These are phyloP conservation scores for Backusella westeae DNA, from an alignment of 192 early-diverging fungal genomes.

Conservation along the genomic window DNA sequence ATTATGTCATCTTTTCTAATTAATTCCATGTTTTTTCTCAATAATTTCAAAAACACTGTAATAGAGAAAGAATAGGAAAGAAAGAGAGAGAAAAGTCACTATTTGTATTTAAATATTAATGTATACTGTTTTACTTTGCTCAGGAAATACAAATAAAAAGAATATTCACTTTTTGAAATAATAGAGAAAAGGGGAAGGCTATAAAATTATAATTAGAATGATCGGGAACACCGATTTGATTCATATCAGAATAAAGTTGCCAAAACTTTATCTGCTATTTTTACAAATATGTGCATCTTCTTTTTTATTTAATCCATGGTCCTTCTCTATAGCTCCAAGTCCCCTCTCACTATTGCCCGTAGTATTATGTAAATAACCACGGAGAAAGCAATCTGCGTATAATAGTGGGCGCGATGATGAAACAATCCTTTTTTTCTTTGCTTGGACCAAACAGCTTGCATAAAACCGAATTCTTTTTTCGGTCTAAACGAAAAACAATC, in stretches of 20 bases:
- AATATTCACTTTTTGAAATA: not conserved
- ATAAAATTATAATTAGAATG: not conserved
- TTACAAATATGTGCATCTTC: not conserved
- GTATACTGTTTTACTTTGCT: not conserved
- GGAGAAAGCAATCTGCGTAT: not conserved
- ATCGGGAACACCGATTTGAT: not conserved
- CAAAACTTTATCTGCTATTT: not conserved
- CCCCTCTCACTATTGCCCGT: not conserved
- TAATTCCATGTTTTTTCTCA: too few species aligned
- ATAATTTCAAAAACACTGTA: too few species aligned
- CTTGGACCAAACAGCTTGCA: not conserved
- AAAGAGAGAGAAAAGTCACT: not conserved
- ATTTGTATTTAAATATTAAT: not conserved
- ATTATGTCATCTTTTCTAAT: too few species aligned
- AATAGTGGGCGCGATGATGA: not conserved
- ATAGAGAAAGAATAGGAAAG: not conserved
- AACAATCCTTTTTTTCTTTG: not conserved
- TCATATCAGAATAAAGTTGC: not conserved
- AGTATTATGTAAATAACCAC: not conserved
- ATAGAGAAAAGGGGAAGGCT: not conserved
- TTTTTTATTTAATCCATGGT: not conserved
- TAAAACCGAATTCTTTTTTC: not conserved
- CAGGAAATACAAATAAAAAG: not conserved
- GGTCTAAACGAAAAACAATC: not conserved
- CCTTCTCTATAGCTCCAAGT: not conserved